These are phyloP conservation scores for Typha latifolia DNA, from an alignment of 176 grass and related monocot genomes.

Conservation along the genomic window DNA sequence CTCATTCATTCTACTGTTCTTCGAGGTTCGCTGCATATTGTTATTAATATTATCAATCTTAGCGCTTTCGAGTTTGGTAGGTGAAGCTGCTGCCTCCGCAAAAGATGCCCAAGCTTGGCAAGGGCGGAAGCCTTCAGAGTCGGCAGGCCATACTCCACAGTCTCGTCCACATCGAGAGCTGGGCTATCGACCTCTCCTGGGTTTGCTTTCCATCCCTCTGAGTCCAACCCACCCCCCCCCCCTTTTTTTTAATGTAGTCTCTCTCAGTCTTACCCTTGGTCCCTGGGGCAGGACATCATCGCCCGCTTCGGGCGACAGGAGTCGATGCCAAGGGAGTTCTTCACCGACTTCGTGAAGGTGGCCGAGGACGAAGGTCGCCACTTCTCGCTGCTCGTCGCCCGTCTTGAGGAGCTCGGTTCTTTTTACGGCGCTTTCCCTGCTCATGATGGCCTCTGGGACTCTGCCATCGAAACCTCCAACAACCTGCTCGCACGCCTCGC, in stretches of 20 bases:
- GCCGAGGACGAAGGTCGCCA: slow-evolving; percentile 70
- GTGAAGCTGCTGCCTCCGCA: slow-evolving; percentile 52
- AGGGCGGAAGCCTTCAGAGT: slow-evolving; percentile 72
- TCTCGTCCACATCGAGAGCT: slow-evolving; percentile 90
- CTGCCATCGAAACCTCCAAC: slow-evolving; percentile 54
- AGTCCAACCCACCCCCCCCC: neutral
- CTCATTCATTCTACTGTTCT: neutral
- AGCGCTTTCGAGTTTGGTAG: neutral
- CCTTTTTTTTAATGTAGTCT: neutral
- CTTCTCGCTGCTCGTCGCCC: slow-evolving; percentile 49
- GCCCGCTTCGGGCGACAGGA: slow-evolving; percentile 55
- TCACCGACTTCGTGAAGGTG: slow-evolving; percentile 66
- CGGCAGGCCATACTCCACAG: slow-evolving; percentile 72
- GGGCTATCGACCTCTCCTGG: slow-evolving; percentile 92
- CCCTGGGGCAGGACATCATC: slow-evolving; percentile 50
- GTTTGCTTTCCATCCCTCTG: neutral
- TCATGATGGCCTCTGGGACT: slow-evolving; percentile 91
- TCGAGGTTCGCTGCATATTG: neutral
- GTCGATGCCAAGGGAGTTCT: slow-evolving; percentile 66
- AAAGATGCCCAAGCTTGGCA: slow-evolving; percentile 66
- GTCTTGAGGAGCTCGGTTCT: slow-evolving; percentile 56
- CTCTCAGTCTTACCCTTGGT: neutral
- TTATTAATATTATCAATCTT: neutral
- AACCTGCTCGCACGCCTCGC: slow-evolving; percentile 68
- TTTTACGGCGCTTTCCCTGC: slow-evolving; percentile 72